Percentiles rank a stretch among this genome's conserved stretches.
Evolutionary conservation across 2,329 filamentous ascomycete species (phyloP).

Genomic region (Microsporum ferrugineum): DNA sequence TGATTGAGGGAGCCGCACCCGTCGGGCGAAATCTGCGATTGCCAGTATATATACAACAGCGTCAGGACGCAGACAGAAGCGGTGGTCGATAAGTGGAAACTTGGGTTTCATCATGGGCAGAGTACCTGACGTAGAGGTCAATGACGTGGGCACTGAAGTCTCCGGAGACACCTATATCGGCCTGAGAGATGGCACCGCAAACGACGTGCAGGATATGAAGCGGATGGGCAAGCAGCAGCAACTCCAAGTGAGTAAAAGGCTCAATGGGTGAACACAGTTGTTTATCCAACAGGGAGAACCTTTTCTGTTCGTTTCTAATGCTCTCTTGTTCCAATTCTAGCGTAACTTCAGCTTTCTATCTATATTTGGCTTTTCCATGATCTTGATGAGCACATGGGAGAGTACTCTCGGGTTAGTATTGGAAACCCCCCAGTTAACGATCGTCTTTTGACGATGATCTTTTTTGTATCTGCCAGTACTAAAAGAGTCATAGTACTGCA

Average conservation of each 20-base stretch:
- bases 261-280: not conserved
- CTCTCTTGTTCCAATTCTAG: not conserved
- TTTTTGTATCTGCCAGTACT: not conserved
- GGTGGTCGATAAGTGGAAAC: not conserved
- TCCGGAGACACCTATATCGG: slow-evolving; percentile 4
- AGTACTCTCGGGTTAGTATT: slow-evolving; percentile 28
- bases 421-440: not conserved
- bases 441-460: not conserved
- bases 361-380: slow-evolving; percentile 8
- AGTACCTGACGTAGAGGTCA: not conserved
- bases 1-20: not conserved
- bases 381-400: slow-evolving; percentile 30
- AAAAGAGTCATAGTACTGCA: slow-evolving; percentile 15
- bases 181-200: slow-evolving; percentile 4
- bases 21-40: not conserved
- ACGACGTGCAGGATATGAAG: slow-evolving; percentile 6
- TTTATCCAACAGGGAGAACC: not conserved
- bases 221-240: slow-evolving; percentile 9
- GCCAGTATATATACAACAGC: not conserved
- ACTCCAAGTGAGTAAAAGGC: not conserved
- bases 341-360: slow-evolving; percentile 8
- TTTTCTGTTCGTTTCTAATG: not conserved
- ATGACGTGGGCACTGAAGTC: not conserved
- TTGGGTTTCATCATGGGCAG: slow-evolving; percentile 1
- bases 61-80: not conserved